Percentiles rank a stretch among this genome's conserved stretches.
Evolutionary conservation across 345 rosid species (phyloP).

Genomic region (Fremontodendron californicum): DNA sequence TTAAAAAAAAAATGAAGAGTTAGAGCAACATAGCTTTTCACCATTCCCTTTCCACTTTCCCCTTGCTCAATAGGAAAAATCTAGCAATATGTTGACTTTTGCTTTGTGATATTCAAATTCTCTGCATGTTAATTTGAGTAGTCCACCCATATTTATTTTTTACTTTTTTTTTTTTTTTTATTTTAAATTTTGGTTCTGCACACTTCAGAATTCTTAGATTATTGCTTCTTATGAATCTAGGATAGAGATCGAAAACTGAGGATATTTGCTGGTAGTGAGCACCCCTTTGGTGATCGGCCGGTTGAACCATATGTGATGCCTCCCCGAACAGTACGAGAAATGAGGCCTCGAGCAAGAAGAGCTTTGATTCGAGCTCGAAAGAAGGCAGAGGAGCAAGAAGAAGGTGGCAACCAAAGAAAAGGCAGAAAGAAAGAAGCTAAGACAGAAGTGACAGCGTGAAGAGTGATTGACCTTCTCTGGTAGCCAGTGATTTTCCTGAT

Average conservation of each 20-base stretch:
- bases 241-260: conserved; percentile 89
- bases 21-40: no score
- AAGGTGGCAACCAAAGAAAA: conserved; percentile 40
- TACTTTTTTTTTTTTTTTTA: neutral
- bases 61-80: neutral
- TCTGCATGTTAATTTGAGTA: neutral
- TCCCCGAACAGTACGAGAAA: conserved; percentile 74
- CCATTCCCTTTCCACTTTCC: neutral
- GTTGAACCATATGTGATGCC: conserved; percentile 76
- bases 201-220: neutral
- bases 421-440: conserved; percentile 17
- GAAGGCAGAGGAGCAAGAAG: conserved; percentile 66
- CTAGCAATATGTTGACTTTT: neutral
- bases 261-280: conserved; percentile 78
- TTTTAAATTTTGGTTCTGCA: neutral
- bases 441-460: conserved; percentile 5
- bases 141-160: neutral
- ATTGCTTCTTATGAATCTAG: conserved; percentile 39
- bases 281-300: conserved; percentile 78
- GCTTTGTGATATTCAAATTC: neutral
- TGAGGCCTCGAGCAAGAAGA: conserved; percentile 92
- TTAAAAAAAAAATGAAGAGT: no score
- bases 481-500: neutral
- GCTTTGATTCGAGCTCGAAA: conserved; percentile 89
- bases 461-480: neutral